Evolutionary conservation across 345 rosid genomes (phyloP).

Genomic region (Rhodamnia rubescens): DNA sequence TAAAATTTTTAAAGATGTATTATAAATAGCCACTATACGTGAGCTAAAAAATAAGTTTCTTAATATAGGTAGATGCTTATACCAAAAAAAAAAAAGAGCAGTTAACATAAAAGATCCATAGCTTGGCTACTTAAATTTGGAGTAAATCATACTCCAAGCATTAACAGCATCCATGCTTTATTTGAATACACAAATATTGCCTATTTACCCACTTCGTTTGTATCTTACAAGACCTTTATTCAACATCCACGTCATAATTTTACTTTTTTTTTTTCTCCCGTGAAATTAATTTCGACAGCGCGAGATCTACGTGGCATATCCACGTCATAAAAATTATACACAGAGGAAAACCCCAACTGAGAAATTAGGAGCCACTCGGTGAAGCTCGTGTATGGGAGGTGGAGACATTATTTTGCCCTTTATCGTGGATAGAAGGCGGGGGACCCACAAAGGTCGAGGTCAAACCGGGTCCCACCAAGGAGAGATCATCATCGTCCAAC

Average conservation of each 20-base stretch:
- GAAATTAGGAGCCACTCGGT: background rate
- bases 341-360: background rate
- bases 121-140: background rate
- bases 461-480: background rate
- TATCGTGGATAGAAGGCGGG: background rate
- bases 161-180: background rate
- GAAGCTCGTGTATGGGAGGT: slow-evolving; percentile 12
- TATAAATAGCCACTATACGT: background rate
- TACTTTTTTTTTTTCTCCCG: background rate
- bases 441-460: background rate
- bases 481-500: too few relatives aligned
- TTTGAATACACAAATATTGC: background rate
- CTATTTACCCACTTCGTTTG: background rate
- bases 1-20: background rate
- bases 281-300: background rate
- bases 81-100: background rate
- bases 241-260: background rate
- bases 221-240: background rate
- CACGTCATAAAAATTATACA: background rate
- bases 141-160: background rate
- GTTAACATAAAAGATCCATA: background rate
- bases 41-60: background rate
- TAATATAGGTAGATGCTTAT: background rate
- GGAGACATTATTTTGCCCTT: background rate
- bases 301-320: background rate